A percentile compares a stretch with the other conserved stretches of the same genome.
These are phyloP conservation scores for Xanthoceras sorbifolium DNA, from an alignment of 345 rosid species.

Conservation along the genomic window DNA sequence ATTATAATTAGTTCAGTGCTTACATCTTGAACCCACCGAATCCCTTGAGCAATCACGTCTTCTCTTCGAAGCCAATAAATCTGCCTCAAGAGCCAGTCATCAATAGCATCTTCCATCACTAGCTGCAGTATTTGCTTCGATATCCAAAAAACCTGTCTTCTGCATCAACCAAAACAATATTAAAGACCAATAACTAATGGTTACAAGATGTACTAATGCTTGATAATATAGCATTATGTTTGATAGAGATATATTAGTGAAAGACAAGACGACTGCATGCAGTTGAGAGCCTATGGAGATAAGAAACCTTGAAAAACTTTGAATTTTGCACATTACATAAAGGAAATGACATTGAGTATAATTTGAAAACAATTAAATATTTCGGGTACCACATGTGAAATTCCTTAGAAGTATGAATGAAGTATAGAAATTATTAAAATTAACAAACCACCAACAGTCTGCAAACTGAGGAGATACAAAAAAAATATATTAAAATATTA, in stretches of 20 bases:
- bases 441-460: background rate
- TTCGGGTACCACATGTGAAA: background rate
- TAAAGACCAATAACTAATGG: slow-evolving; percentile 15
- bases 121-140: slow-evolving; percentile 94
- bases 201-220: background rate
- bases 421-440: background rate
- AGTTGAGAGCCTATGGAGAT: background rate
- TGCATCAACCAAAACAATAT: slow-evolving; percentile 37
- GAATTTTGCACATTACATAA: background rate
- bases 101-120: slow-evolving; percentile 98
- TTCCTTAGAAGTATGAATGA: background rate
- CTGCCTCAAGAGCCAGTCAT: slow-evolving; percentile 92
- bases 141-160: slow-evolving; percentile 98
- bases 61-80: slow-evolving; percentile 81
- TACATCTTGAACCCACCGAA: slow-evolving; percentile 93
- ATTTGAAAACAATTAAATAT: background rate
- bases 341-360: background rate
- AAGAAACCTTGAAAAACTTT: slow-evolving; percentile 3
- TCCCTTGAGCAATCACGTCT: slow-evolving; percentile 77
- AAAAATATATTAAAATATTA: background rate
- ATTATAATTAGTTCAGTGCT: slow-evolving; percentile 35
- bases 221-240: background rate
- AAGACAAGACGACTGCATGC: slow-evolving; percentile 5
- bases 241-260: background rate
- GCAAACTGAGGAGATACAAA: background rate